Evolutionary conservation across 2,329 filamentous ascomycete genomes (phyloP), one percentile per base, ranked within the genome.

Genomic region (Didymella arachidicola): DNA sequence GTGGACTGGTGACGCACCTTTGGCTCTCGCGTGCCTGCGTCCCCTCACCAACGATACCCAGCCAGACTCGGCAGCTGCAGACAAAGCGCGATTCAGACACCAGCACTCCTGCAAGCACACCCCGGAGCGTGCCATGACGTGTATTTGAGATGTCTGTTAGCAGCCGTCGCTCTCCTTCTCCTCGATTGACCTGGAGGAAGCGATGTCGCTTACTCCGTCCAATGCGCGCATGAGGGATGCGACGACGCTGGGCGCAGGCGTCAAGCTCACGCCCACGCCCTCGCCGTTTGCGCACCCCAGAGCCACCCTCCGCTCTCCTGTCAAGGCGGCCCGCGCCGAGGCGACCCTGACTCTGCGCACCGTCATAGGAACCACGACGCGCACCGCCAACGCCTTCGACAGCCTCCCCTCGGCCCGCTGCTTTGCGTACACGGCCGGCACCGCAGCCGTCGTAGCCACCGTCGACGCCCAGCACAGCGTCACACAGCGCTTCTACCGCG

Each of bases 341-440:
- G 71, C 75, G 26, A 80, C 77, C 39, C 83, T 97, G 43, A 89
- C 89, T 38, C 82, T 97, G 61, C 89, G 89, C 75, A 88, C 92
- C 63, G 92, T 98, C 57, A 90, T 98, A 70, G 95, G 95, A 45
- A 96, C 93, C 25, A 98, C 94, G 7, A 94, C 92, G 63, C 86
- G 83, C 66, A 91, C 90, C 4, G 89, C 92, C 39, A 93, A 90
- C 73, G 92, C 91, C 62, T 96, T 99, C 77, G 93, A 96, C 74
- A 88, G 86, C 63, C 87, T 94, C 60, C 82, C 89, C 39, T 86
- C 88, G 12, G 89, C 85, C 52, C 81, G 80, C 56, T 83, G 83
- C 49, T 97, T 98, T 77, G 93, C 93, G 54, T 95, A 96, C 75
- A 93, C 93, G 63, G 94, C 95, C 8, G 95, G 95, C 54, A 95